phyloP scores from a whole-genome alignment of 345 rosid species.

The Salix purpurea region DNA sequence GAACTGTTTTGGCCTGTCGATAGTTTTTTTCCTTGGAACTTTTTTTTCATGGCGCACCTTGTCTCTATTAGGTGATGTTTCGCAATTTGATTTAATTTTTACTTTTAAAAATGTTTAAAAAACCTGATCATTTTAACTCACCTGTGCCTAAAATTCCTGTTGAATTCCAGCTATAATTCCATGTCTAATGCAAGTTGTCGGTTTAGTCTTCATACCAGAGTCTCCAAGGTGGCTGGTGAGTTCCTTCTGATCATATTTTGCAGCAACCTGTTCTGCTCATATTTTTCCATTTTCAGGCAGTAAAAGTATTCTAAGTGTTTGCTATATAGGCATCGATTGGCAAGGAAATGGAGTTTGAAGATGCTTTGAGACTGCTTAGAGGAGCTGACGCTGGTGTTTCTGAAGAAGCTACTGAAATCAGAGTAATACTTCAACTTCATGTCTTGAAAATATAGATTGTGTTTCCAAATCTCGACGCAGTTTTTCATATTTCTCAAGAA shows the following conservation, averaged over 20 bases:
- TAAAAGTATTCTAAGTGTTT: no score
- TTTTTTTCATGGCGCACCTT: slow-evolving; percentile 22
- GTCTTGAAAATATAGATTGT: no score
- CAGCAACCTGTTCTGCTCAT: neutral
- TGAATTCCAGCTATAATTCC: slow-evolving; percentile 18
- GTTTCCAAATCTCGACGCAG: no score
- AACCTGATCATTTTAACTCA: neutral
- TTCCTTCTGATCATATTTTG: neutral
- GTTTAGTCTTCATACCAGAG: slow-evolving; percentile 29
- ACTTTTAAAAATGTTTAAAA: neutral
- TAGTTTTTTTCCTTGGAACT: slow-evolving; percentile 15
- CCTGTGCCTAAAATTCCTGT: neutral
- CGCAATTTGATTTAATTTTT: neutral
- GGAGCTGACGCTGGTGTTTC: slow-evolving; percentile 43
- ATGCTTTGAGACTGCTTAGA: slow-evolving; percentile 38
- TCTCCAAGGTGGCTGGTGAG: slow-evolving; percentile 43
- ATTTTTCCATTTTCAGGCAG: no score
- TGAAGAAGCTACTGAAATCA: slow-evolving; percentile 47
- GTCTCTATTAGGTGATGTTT: slow-evolving; percentile 18
- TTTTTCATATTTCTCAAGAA: no score
- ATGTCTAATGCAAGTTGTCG: slow-evolving; percentile 17
- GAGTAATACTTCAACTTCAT: slow-evolving; percentile 4
- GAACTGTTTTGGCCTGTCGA: slow-evolving; percentile 7
- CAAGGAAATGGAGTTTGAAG: slow-evolving; percentile 36
- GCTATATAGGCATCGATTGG: slow-evolving; percentile 29